Base-by-base conservation (phyloP, 352 stramenopile genomes). In the Globisporangium recalcitrans region DNA sequence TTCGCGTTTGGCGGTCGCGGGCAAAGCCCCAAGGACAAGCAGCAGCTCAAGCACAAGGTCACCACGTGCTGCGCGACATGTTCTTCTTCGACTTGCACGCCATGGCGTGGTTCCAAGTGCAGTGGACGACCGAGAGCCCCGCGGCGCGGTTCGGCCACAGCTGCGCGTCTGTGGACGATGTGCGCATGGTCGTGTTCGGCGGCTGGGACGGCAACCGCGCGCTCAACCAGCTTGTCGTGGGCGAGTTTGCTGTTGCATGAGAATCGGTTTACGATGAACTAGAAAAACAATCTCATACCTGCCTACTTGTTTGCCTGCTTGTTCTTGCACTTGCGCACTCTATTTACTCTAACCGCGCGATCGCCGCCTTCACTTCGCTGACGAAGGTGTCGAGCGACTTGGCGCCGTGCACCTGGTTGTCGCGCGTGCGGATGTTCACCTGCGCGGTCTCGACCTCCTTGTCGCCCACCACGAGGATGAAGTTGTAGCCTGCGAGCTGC, bases 141-240 rank as follows among this genome's bases (percentile, higher is more conserved):
- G 63, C 72, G 47, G 82, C 74, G 21, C 85, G 87, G 38, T 96
- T 93, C 42, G 84, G 72, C 14, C 86, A 96, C 56, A 74, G 72
- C 29, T 77, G 68, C 11, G 68, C 76, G 40, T 74, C 80, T 1
- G 70, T 96, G 5, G 78, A 88, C 56, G 83, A 90, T 26, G 73
- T 73, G 47, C 82, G 89, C 56, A 83, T 97, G 62, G 73, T 96
- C 13, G 49, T 97, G 26, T 94, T 96, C 54, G 91, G 91, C 52
- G 91, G 91, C n/a, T 93, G 85, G 85, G 85, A 93, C 63, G 80
- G 85, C 51, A 92, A 91, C 60, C 80, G 80, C 49, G 81, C 85
- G 24, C 77, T 94, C 19, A 87, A 85, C 62, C 79, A 94, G 60
- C 68, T 92, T 24, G 77, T 91, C 11, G 80, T 90, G 4, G 82